Evolutionary conservation across 2,329 filamentous ascomycete species (phyloP), one percentile per base, ranked within the genome.

Genomic region (Septoria petroselini): DNA sequence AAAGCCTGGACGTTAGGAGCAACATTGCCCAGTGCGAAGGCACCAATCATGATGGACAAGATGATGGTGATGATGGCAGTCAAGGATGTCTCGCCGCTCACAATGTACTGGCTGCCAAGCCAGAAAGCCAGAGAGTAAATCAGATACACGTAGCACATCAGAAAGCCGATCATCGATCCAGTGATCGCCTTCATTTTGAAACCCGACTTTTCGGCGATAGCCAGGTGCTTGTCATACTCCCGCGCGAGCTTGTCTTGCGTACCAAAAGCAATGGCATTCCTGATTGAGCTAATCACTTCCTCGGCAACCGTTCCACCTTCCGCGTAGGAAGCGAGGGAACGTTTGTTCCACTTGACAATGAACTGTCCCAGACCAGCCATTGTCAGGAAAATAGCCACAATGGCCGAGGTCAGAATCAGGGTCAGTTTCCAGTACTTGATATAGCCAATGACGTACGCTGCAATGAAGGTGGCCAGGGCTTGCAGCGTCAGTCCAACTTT

Each of bases 391-490:
- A 97, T 81, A 2, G 89, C 87, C 35, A 91, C 74, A 54, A 97
- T 83, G 1, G 87, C 89, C 0, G 87, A 91, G 18, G 82, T 78
- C 31, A 95, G 78, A 59, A 98, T 96, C 43, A 96, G 73, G 0
- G 93, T 93, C 57, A 97, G 75, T 70, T 93, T 95, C 88, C 91
- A 96, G 70, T 86, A 94, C 63, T 88, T 87, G 69, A 91, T 71
- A 67, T 95, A 97, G 2, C 86, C 89, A 58, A 98, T 91, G 48
- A 96, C 75, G 58, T 95, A 95, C 12, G 90, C 89, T 0, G 91
- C 84, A 48, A 95, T 72, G 64, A 97, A 97, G 7, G 88, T 91
- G 1, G 90, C 82, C 3, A 90, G 41, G 9, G 88, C 87, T 11
- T 83, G 82, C 48, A 95, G 67, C 0, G 88, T 90, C 56, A 95